Percentiles rank a stretch among this genome's conserved stretches.
Conservation (phyloP, 441 rosid species). For the Theobroma grandiflorum region DNA sequence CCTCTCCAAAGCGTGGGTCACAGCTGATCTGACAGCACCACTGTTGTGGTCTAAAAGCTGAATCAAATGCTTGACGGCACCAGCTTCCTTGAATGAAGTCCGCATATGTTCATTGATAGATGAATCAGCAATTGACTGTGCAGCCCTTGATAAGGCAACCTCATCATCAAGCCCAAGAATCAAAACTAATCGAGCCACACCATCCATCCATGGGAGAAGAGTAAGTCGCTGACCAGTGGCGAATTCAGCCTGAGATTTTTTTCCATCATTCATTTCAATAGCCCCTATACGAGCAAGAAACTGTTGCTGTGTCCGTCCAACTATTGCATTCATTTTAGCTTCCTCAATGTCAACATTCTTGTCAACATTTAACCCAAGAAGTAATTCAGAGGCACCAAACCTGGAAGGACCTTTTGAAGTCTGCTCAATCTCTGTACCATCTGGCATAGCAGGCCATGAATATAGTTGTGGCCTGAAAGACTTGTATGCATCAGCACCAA, state of each 20-base stretch:
- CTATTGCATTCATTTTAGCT: slow-evolving; percentile 73
- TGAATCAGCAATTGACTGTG: slow-evolving; percentile 77
- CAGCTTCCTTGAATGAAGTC: slow-evolving; percentile 82
- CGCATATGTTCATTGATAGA: slow-evolving; percentile 80
- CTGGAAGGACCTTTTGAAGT: slow-evolving; percentile 60
- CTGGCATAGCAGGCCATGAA: slow-evolving; percentile 86
- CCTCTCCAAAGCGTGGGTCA: slow-evolving; percentile 66
- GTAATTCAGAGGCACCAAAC: slow-evolving; percentile 79
- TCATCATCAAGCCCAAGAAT: slow-evolving; percentile 84
- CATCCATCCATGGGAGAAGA: slow-evolving; percentile 77
- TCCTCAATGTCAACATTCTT: slow-evolving; percentile 59
- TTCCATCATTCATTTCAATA: slow-evolving; percentile 69
- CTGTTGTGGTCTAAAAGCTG: slow-evolving; percentile 66
- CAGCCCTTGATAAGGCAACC: slow-evolving; percentile 70
- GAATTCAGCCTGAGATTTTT: slow-evolving; percentile 45
- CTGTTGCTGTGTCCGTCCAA: slow-evolving; percentile 77
- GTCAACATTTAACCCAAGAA: slow-evolving; percentile 67
- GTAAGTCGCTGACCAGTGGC: slow-evolving; percentile 48
- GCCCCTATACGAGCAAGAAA: slow-evolving; percentile 87
- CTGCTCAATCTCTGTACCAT: slow-evolving; percentile 67
- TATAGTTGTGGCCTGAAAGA: slow-evolving; percentile 69
- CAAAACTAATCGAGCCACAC: slow-evolving; percentile 85
- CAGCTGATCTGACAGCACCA: slow-evolving; percentile 57
- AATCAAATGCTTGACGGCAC: slow-evolving; percentile 74
- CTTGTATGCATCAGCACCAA: slow-evolving; percentile 76